Evolutionary conservation across 1,284 basidiomycete species (phyloP), one percentile per base, ranked within the genome.

Genomic region (Thelephora terrestris): DNA sequence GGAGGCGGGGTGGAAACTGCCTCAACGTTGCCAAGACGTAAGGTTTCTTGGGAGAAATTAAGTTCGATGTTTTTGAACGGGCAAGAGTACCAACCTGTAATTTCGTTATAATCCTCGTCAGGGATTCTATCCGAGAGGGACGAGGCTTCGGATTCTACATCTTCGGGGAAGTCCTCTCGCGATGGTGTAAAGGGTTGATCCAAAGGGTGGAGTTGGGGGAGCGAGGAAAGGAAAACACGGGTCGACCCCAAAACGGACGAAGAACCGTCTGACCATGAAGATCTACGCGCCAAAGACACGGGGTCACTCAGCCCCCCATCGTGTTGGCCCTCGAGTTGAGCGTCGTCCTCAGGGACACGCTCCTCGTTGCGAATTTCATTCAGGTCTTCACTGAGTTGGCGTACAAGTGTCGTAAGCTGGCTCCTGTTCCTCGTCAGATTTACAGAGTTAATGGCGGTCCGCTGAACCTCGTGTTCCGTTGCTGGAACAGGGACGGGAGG

Each of bases 381-480:
- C 39, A 80, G 68, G 57, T 81, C 78, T 49, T 76, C 73, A 34
- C 71, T 78, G 48, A 87, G 63, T 57, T 83, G 77, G 5, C 79
- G 74, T 32, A 79, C 76, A 37, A 85, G 69, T 36, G 68, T 76
- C 1, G 77, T 75, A 25, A 87, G 64, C 3, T 79, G 78, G 55
- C 80, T 82, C 37, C 71, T 59, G 25, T 53, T 61, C 17, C 60
- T 58, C 29, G 55, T 56, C 27, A 57, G 55, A 32, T 47, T 50
- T 34, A 62, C 51, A 21, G 57, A 52, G 27, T 52, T 35, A 35
- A 49, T 65, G 12, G 61, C 61, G 46, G 60, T 52, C 21, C 53
- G 48, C 50, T 52, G 32, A 21, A 10, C 47, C 47, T 17, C 46
- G 49, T 14, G 39, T n/a, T 29, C 36, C 42, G 18, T 27, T 7